Evolutionary conservation across 2,329 filamentous ascomycete genomes (phyloP).

Genomic region (Plectosphaerella sp.): DNA sequence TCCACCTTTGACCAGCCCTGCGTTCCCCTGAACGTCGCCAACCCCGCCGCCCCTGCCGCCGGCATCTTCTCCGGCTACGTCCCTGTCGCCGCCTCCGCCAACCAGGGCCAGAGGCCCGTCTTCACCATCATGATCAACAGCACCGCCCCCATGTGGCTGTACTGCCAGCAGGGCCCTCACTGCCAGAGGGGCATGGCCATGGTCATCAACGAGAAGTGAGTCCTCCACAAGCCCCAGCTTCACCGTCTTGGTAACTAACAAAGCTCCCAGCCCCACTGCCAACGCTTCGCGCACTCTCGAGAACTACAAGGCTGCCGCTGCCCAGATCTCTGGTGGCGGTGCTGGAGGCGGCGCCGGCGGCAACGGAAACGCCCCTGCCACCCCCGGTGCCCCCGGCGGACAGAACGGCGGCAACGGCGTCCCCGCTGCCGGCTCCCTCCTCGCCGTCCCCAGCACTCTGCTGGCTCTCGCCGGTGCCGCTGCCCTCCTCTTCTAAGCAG

Average conservation of each 20-base stretch:
- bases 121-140: conserved; percentile 69
- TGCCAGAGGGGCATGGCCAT: conserved; percentile 73
- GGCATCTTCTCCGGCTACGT: conserved; percentile 67
- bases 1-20: conserved; percentile 71
- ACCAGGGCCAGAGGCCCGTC: conserved; percentile 52
- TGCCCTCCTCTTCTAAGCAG: conserved; percentile 33
- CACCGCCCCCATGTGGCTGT: conserved; percentile 71
- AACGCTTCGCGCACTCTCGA: conserved; percentile 49
- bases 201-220: conserved; percentile 71
- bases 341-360: conserved; percentile 14
- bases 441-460: conserved; percentile 35
- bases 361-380: conserved; percentile 5
- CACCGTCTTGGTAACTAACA: conserved; percentile 3
- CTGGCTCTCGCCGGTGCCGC: conserved; percentile 38
- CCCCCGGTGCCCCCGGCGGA: conserved; percentile 2
- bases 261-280: conserved; percentile 32
- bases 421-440: conserved; percentile 18
- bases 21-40: conserved; percentile 36
- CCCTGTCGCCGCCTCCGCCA: conserved; percentile 50
- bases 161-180: conserved; percentile 70
- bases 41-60: conserved; percentile 43
- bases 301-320: conserved; percentile 39
- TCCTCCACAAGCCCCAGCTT: conserved; percentile 4
- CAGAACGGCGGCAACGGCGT: neutral
- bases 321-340: conserved; percentile 8